Evolutionary conservation across 2,329 filamentous ascomycete genomes (phyloP).

Genomic region (Alternaria infectoria): DNA sequence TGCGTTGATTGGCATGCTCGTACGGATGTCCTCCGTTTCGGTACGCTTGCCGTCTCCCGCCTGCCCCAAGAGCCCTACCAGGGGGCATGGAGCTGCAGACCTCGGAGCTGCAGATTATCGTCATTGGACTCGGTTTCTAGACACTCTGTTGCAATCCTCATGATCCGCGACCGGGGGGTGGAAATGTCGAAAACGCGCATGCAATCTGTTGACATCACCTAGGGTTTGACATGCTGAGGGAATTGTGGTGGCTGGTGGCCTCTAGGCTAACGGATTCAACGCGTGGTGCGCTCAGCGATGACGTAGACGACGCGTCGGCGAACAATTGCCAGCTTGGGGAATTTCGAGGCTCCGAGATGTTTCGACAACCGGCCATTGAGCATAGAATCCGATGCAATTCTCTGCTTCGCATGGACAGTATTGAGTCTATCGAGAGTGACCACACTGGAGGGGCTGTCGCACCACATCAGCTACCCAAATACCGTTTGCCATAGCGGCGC

Average conservation of each 20-base stretch:
- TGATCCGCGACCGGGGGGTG: accelerated
- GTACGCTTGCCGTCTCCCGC: not conserved
- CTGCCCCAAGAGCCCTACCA: not conserved
- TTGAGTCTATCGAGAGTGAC: not conserved
- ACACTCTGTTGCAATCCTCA: not conserved
- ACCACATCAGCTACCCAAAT: not conserved
- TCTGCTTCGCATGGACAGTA: not conserved
- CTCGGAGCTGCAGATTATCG: not conserved
- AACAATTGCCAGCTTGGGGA: not conserved
- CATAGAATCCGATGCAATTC: not conserved
- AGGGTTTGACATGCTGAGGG: not conserved
- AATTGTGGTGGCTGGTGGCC: not conserved
- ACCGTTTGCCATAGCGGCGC: not conserved
- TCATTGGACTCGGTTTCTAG: not conserved
- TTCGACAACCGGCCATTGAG: not conserved
- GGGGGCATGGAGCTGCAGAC: not conserved
- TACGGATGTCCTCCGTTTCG: not conserved
- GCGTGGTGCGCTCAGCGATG: not conserved
- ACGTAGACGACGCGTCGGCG: not conserved
- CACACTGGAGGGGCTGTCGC: not conserved
- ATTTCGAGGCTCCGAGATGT: not conserved
- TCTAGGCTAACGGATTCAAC: not conserved
- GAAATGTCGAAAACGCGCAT: not conserved
- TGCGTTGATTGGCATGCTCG: not conserved
- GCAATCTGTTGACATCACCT: not conserved